Percentiles rank a stretch among this genome's conserved stretches.
phyloP scores from a whole-genome alignment of 768 basidiomycete genomes.

The Hygrocybe coccinea region DNA sequence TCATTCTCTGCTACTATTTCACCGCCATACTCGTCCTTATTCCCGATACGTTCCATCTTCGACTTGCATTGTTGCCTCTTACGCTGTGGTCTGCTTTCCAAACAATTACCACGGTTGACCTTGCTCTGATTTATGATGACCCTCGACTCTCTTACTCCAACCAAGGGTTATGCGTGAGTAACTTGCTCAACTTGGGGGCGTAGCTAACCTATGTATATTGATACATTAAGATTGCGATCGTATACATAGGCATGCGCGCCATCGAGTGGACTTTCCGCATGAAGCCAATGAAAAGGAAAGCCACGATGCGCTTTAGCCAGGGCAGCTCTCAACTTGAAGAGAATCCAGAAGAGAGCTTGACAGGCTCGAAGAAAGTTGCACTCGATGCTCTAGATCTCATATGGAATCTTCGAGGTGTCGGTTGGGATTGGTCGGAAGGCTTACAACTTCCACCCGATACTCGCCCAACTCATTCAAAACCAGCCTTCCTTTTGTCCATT shows the following conservation, averaged over 20 bases:
- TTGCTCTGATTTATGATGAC: conserved; percentile 30
- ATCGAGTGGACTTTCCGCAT: conserved; percentile 37
- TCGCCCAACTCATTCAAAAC: conserved; percentile 34
- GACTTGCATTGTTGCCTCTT: conserved; percentile 45
- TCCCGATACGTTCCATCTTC: conserved; percentile 39
- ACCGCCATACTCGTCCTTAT: conserved; percentile 51
- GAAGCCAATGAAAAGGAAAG: conserved; percentile 23
- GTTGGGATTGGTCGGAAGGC: conserved; percentile 54
- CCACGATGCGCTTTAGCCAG: background rate
- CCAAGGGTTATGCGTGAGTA: conserved; percentile 41
- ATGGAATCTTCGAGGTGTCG: conserved; percentile 50
- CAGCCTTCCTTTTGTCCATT: conserved; percentile 34
- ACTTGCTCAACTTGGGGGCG: background rate
- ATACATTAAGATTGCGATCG: conserved; percentile 24
- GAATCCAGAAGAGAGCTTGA: background rate
- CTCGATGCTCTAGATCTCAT: conserved; percentile 47
- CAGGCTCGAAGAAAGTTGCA: conserved; percentile 13
- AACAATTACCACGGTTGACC: conserved; percentile 38
- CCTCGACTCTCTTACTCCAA: conserved; percentile 39
- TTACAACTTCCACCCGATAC: conserved; percentile 38
- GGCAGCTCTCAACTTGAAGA: background rate
- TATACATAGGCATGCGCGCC: conserved; percentile 31
- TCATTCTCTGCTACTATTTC: conserved; percentile 42
- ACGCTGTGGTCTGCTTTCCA: conserved; percentile 42
- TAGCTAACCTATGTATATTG: background rate